Base-by-base conservation (phyloP, 805 yeast genomes). In the Metschnikowia picachoensis region DNA sequence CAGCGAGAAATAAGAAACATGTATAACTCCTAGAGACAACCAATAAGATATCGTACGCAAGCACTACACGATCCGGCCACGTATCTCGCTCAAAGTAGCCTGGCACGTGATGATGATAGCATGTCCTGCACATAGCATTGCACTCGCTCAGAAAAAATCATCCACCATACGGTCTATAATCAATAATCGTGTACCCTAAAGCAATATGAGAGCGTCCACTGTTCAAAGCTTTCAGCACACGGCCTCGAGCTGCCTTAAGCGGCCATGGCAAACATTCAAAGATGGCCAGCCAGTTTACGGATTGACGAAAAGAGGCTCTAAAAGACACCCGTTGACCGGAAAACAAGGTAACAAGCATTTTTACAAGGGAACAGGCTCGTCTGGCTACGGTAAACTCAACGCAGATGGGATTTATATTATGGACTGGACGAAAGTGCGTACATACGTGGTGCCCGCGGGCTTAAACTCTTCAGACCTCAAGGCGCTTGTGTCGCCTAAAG, bases 281-380 rank as follows among this genome's bases (percentile, higher is more conserved):
- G 94, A 89, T 57, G 95, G 96, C 14, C 80, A 87, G 35, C 74
- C 87, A 16, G 90, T 87, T 73, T 90, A 90, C 62, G 97, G 97
- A 39, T 58, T 70, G 25, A 71, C 84, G 13, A 90, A 87, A 61
- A 62, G 83, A 8, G 97, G 97, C 46, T 82, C 88, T 53, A 88
- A 85, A 65, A 83, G 97, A 72, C 77, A 78, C 61, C 78, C 96
- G 5, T 72, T 92, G 57, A 85, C 96, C 17, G 85, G 97, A 17
- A 94, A 94, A 60, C 89, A 88, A 63, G 98, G 99, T 60, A 92
- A 94, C 69, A 90, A 91, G 72, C 84, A 87, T 58, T 87, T 76
- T 70, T 94, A 94, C 72, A 94, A 94, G 66, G 99, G 99, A 73
- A 94, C 98, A 17, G 80, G 97, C 48, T 87, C 99, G 5, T 79